Base-by-base conservation (phyloP, 768 basidiomycete species). In the Pluteus cervinus region DNA sequence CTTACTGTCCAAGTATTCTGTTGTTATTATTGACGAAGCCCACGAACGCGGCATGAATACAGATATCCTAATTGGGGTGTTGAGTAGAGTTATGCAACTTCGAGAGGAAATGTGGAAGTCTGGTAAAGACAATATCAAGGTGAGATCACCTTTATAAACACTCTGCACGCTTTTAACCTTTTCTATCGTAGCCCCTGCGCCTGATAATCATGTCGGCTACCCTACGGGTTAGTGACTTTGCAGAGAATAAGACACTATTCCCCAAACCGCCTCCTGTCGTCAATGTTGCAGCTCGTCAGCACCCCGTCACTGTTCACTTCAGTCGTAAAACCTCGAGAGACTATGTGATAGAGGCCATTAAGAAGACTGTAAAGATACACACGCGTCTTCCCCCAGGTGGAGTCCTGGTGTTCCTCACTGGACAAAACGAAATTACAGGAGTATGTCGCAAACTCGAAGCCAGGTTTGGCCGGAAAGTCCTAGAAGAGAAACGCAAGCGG, bases 151-250 rank as follows among this genome's bases (percentile, higher is more conserved):
- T 25, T 36, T 14, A 25, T 42, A 12, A 17, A 11, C 11, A 17
- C 15, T 42, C 28, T 40, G 5, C 39, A 30, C 47, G 10, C 33
- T 46, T 16, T 30, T 37, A 12, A 24, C 26, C n/a, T 21, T 42
- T 33, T 23, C 16, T 23, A 24, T 33, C 33, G 6, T 48, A 87
- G 81, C 94, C 93, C 8, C 60, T 99, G 11, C 81, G 96, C 14
- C 68, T 99, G 35, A 76, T 98, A 43, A 96, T 99, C 61, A 99
- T 99, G 96, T 99, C 96, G 10, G 96, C 96, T 3, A 98, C 96
- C 0, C 75, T 98, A 5, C 87, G 92, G 17, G 82, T 97, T 33
- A 78, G 79, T 44, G 96, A 98, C 60, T 98, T 99, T 49, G 78
- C 85, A 2, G 79, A 85, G 42, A 98, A 98, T 58, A 75, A 60